Evolutionary conservation across 208 protist species (phyloP).

Genomic region (Crithidia expoeki): DNA sequence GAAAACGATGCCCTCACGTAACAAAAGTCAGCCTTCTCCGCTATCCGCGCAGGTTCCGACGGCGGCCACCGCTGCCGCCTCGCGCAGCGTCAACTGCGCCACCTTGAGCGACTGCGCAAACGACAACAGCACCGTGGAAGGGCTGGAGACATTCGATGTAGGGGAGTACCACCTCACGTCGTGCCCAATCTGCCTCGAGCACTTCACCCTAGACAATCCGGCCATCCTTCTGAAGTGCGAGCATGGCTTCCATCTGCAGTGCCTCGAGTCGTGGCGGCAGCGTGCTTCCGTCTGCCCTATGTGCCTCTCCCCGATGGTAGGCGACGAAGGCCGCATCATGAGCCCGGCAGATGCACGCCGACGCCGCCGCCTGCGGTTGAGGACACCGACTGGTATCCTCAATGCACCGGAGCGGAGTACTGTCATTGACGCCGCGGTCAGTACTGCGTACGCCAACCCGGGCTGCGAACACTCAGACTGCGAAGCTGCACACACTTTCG

Average conservation of each 20-base stretch:
- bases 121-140: slow-evolving; percentile 14
- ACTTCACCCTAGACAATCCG: slow-evolving; percentile 82
- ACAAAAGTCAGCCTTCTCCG: background rate
- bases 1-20: background rate
- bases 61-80: background rate
- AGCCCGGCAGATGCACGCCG: slow-evolving; percentile 39
- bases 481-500: background rate
- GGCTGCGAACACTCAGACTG: slow-evolving; percentile 2
- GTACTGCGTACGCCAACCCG: background rate
- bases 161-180: slow-evolving; percentile 68
- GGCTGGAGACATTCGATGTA: slow-evolving; percentile 62
- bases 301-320: slow-evolving; percentile 47
- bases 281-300: slow-evolving; percentile 68
- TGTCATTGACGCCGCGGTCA: background rate
- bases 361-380: slow-evolving; percentile 30
- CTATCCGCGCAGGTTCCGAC: background rate
- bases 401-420: background rate
- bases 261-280: slow-evolving; percentile 80
- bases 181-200: slow-evolving; percentile 84
- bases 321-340: slow-evolving; percentile 58
- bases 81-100: slow-evolving; percentile 22
- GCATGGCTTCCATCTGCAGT: slow-evolving; percentile 85
- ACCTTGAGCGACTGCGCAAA: slow-evolving; percentile 31
- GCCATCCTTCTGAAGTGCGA: slow-evolving; percentile 77
- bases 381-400: background rate